These are phyloP conservation scores for Sporothrix curviconia DNA, from an alignment of 2,329 filamentous ascomycete species.

Conservation along the genomic window DNA sequence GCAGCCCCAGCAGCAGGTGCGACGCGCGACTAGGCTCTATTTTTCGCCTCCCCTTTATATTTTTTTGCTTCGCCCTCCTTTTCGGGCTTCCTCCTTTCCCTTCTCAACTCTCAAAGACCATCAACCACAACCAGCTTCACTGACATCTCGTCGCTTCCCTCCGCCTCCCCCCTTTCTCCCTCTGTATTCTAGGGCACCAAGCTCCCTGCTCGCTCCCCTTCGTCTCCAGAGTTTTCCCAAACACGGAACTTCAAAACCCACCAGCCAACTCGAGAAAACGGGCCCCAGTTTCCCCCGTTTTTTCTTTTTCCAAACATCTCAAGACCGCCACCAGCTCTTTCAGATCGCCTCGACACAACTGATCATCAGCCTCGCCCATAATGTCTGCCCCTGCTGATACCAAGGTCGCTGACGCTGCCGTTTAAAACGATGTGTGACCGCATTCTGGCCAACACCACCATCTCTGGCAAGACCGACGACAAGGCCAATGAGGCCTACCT, in stretches of 20 bases:
- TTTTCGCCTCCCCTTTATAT: conserved; percentile 24
- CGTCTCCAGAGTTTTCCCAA: conserved; percentile 71
- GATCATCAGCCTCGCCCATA: conserved; percentile 35
- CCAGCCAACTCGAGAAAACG: conserved; percentile 18
- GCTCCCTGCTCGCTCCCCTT: conserved; percentile 68
- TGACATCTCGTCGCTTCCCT: conserved; percentile 13
- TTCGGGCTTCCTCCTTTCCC: conserved; percentile 25
- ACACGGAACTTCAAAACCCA: conserved; percentile 22
- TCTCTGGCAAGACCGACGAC: conserved; percentile 51
- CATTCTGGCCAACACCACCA: conserved; percentile 65
- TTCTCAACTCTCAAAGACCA: conserved; percentile 27
- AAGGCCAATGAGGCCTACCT: conserved; percentile 82
- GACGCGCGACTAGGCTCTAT: conserved; percentile 21
- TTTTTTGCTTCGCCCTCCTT: conserved; percentile 26
- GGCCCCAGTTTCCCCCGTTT: conserved; percentile 39
- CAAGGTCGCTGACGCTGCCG: conserved; percentile 50
- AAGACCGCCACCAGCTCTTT: conserved; percentile 5
- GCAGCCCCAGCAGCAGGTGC: conserved; percentile 8
- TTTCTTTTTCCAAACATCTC: background rate
- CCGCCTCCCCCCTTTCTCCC: conserved; percentile 23
- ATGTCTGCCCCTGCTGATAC: conserved; percentile 80
- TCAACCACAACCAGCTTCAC: conserved; percentile 33
- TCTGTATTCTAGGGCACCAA: conserved; percentile 72
- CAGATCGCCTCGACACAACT: conserved; percentile 9
- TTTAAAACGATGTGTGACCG: conserved; percentile 76